Evolutionary conservation across 164 flowering plant species (phyloP), one percentile per base, ranked within the genome.

Genomic region (Dillenia turbinata): DNA sequence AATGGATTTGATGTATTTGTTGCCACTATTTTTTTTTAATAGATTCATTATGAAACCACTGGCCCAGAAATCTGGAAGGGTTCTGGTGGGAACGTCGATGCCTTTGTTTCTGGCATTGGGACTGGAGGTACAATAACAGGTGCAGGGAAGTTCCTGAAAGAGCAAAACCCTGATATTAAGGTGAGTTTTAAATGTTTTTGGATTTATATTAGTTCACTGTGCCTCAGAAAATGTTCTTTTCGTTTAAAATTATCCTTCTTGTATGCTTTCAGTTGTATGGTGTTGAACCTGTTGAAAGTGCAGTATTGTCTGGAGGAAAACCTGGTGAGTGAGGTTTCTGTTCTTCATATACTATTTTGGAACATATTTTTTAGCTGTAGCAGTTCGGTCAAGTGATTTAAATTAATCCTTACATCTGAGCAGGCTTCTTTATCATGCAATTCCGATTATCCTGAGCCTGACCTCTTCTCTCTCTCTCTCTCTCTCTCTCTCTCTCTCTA

Each of bases 251-350:
- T 15, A n/a, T 11, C 50, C 2, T 68, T 58, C 8, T 45, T 55
- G 4, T 44, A n/a, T 26, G n/a, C 43, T 5, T 61, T 13, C 50
- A 80, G 88, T 66, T 83, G 5, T 79, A 73, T 72, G 88, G 82
- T 19, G 72, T 84, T 16, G 88, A 84, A 62, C 88, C 88, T 56
- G 67, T 19, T 33, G 88, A 81, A 73, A 84, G 86, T 71, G 73
- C 84, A 24, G 69, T 84, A 52, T 61, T 84, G 49, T 73, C 62
- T 63, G 86, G 89, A 59, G 84, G 85, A 62, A 61, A 64, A 26
- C 86, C 80, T 50, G 89, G 89, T 84, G 61, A 69, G 79, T 62
- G 6, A 40, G 40, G 40, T 33, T 33, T 33, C 6, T 33, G 40
- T 33, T 33, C 40, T 33, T 33, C 6, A 6, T 33, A 33, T 33